Evolutionary conservation across 2,329 filamentous ascomycete species (phyloP), one percentile per base, ranked within the genome.

Genomic region (Sphaerulina vaccinii): DNA sequence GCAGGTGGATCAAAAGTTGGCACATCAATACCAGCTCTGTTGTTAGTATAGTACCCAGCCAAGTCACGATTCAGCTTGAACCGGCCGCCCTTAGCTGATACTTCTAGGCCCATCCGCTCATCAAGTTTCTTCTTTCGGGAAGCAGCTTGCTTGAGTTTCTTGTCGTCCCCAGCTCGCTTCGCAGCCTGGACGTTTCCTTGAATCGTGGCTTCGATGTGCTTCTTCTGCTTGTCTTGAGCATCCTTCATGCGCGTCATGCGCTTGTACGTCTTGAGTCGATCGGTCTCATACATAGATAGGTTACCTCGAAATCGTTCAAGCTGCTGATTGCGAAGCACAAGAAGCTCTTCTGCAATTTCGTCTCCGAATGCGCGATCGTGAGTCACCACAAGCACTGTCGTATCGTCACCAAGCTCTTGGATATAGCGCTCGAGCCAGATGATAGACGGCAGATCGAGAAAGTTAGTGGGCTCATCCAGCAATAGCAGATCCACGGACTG

Each of bases 401-500:
- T 80, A 2, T 76, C 71, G 0, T 68, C 68, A 16, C 82, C 78
- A 3, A 78, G 72, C 32, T 79, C 74, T 46, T 73, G 73, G 8
- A 95, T 79, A 64, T 90, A 85, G 10, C 79, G 79, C 65, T 95
- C 86, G 1, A 96, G 76, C 88, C 90, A 95, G 50, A 95, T 82
- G 51, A 95, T 90, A 1, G 87, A 88, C 0, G 90, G 78, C 0
- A 95, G 75, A 63, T 95, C 89, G 1, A 95, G 78, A 65, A 89
- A 95, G 65, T 95, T 95, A 27, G 89, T 95, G 0, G 90, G 90
- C 66, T 95, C 89, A 67, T 95, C 89, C 2, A 95, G 80, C 44
- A 95, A 84, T 52, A 95, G 75, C 2, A 95, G 82, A 59, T 95
- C 88, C 0, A 84, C 81, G 6, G 85, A 81, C 56, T 90, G 85